Conservation (phyloP, 2,329 filamentous ascomycete genomes). For the Paraphoma sp. region DNA sequence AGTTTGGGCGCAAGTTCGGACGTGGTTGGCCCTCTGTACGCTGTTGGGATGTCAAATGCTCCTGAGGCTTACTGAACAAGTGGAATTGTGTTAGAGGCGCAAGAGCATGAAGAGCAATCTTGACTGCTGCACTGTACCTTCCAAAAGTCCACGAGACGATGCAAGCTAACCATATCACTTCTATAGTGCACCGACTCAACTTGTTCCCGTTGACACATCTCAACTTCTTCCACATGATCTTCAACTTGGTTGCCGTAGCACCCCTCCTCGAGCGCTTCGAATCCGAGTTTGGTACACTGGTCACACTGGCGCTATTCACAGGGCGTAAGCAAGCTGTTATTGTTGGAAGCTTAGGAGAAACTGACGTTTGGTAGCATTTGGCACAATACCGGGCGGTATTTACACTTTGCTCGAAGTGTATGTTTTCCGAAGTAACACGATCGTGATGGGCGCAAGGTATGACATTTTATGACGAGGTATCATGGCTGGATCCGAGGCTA, state of each 20-base stretch:
- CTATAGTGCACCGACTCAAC: constrained; percentile 85
- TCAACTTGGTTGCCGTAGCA: constrained; percentile 80
- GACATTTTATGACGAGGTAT: constrained; percentile 25
- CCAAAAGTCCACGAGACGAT: background rate
- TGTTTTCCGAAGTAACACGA: constrained; percentile 73
- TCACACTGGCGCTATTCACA: constrained; percentile 84
- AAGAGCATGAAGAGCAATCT: too few relatives aligned
- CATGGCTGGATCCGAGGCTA: background rate
- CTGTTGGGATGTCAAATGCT: background rate
- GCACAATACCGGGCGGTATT: constrained; percentile 73
- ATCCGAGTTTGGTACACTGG: constrained; percentile 87
- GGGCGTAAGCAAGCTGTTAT: constrained; percentile 70
- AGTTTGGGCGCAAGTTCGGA: background rate
- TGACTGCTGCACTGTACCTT: too few relatives aligned
- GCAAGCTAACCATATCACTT: background rate
- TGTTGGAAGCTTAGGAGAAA: background rate
- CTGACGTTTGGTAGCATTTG: constrained; percentile 47
- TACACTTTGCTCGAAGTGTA: constrained; percentile 82
- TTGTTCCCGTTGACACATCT: constrained; percentile 89
- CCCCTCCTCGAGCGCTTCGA: constrained; percentile 96
- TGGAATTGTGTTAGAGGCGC: too few relatives aligned
- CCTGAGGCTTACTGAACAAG: too few relatives aligned
- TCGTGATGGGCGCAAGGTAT: constrained; percentile 83
- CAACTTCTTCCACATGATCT: constrained; percentile 77
- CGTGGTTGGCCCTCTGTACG: background rate